Conservation (phyloP, 177 flowering plant species). For the Vitis hybrid region DNA sequence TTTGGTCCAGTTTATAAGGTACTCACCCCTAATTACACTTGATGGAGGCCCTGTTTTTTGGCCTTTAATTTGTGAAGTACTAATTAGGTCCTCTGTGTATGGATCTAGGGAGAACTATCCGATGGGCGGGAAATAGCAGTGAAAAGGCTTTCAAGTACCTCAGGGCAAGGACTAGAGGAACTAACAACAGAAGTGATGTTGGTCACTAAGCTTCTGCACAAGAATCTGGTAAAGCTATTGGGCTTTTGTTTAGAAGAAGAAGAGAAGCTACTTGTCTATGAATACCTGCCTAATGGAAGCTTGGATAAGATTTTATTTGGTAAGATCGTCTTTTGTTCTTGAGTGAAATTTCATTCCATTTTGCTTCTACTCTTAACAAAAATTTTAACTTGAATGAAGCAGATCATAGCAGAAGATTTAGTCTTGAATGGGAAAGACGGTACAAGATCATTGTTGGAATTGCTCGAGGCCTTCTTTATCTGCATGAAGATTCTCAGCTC, state of each 20-base stretch:
- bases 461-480: slow-evolving; percentile 19
- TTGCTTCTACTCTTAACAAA: not conserved
- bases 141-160: slow-evolving; percentile 31
- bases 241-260: slow-evolving; percentile 34
- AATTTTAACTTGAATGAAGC: not conserved
- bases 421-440: slow-evolving; percentile 18
- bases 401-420: slow-evolving; percentile 7
- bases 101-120: slow-evolving; percentile 9
- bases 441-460: slow-evolving; percentile 24
- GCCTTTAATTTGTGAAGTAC: not conserved
- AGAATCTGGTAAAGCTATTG: slow-evolving; percentile 30
- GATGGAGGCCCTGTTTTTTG: not conserved
- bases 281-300: slow-evolving; percentile 34
- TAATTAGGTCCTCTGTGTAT: not conserved
- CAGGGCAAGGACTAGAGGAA: slow-evolving; percentile 34
- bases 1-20: slow-evolving; percentile 36
- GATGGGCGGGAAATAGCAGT: slow-evolving; percentile 33
- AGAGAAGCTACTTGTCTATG: slow-evolving; percentile 40
- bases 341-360: not conserved
- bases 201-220: slow-evolving; percentile 32
- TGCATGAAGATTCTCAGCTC: slow-evolving; percentile 23
- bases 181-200: slow-evolving; percentile 31
- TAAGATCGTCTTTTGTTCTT: not conserved
- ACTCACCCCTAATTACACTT: not conserved
- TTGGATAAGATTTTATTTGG: slow-evolving; percentile 34